Evolutionary conservation across 345 rosid genomes (phyloP), one percentile per base, ranked within the genome.

Genomic region (Excoecaria cochinchinensis): DNA sequence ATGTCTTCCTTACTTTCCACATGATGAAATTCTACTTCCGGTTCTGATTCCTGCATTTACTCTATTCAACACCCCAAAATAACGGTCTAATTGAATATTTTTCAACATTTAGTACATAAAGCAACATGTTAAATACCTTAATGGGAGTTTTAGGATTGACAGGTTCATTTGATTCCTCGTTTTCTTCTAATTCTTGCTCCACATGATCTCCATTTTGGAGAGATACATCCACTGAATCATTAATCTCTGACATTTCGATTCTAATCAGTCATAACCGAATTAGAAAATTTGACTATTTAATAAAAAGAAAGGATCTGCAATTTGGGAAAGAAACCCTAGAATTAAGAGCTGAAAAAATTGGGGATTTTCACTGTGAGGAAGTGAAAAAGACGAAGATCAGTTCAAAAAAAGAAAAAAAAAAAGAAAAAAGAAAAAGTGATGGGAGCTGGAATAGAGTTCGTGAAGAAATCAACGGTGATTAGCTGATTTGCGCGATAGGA

Each of bases 1-100:
- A 88, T 83, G 76, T 95, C 99, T 65, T 95, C 97, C 81, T 83
- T 95, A 72, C 92, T 84, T 15, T 89, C 97, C 72, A 73, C 85
- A 59, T 80, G 82, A 59, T 25, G 72, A 74, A 85, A 53, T 39
- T 73, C 68, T 60, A 56, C 82, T 84, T 74, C 69, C 3, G 14
- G 5, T 66, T 44, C 71, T 69, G 42, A 9, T 51, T 51, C 72
- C 24, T 52, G 59, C 67, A 65, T 55, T 24, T 69, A 38, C 11
- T 24, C 62, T 4, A 50, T 48, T 22, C 46, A 39, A 22, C 42
- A 24, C 21, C 4, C 48, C 31, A 31, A 31, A 31, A 31, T 31
- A 31, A 57, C 55, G 21, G 3, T 24, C 44, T 61, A 50, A 75
- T 46, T 9, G 8, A 13, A 44, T 22, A 58, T 19, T 14, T 40